Base-by-base conservation (phyloP, 108 stramenopile genomes). In the Schizochytrium sp. region DNA sequence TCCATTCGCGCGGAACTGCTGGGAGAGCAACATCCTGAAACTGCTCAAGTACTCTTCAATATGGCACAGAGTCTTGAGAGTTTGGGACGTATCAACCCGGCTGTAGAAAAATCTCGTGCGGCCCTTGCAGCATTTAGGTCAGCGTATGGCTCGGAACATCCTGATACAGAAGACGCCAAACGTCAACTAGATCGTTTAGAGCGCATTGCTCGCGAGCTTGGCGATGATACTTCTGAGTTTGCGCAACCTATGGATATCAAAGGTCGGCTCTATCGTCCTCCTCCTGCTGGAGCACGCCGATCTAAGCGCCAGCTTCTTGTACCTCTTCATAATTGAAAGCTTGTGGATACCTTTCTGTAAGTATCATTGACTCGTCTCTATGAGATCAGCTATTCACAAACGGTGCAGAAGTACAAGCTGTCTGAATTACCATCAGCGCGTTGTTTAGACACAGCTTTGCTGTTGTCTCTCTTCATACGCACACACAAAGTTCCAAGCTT, bases 31-130 rank as follows among this genome's bases (percentile, higher is more conserved):
- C 50, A 83, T 2, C 76, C 64, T 8, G 64, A 69, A 3, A 69
- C 64, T 0, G 64, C 12, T 10, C 64, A 69, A 38, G 44, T 44
- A 44, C 28, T 69, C 1, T 69, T 69, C 28, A 69, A 69, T 44
- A 69, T 69, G 64, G 64, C 64, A 0, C 64, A 69, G 64, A 69
- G 12, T 15, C 64, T 69, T 7, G 64, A 69, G 64, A 69, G 64
- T 44, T 44, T 28, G 12, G 64, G 64, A 44, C 64, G 28, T 44
- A 69, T 69, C 28, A 7, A 7, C 28, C 15, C 10, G 64, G 64
- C 64, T 15, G 5, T 69, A 8, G 64, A 69, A 15, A 12, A 38
- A 44, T 44, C 42, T 44, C 40, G 2, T 0, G 64, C 12, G 10
- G 64, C 64, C 5, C 64, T 69, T 44, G 64, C 40, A 7, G 64